Evolutionary conservation across 2,329 filamentous ascomycete genomes (phyloP).

Genomic region (Colletotrichum chlorophyti): DNA sequence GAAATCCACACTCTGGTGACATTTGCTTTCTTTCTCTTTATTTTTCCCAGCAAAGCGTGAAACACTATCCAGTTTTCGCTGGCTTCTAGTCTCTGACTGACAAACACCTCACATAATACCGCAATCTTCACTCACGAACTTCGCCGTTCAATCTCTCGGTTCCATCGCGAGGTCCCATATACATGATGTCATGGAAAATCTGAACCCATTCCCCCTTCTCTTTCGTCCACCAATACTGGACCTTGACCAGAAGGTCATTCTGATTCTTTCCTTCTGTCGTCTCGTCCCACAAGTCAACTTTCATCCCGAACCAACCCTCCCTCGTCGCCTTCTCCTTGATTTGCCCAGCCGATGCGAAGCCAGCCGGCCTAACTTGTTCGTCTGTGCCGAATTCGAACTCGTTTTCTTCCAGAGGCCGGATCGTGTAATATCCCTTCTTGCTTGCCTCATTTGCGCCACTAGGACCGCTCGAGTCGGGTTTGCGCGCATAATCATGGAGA

Average conservation of each 20-base stretch:
- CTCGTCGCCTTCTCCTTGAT: conserved; percentile 24
- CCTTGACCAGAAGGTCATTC: conserved; percentile 34
- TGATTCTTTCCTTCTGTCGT: neutral
- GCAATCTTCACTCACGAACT: conserved; percentile 19
- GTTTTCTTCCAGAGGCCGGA: conserved; percentile 20
- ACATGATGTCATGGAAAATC: conserved; percentile 37
- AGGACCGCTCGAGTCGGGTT: neutral
- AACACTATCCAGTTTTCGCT: too few species aligned
- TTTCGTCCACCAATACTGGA: conserved; percentile 39
- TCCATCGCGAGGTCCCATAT: conserved; percentile 35
- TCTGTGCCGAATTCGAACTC: conserved; percentile 31
- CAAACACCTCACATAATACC: too few species aligned
- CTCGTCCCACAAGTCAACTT: conserved; percentile 38
- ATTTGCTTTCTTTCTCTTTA: too few species aligned
- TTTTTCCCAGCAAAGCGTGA: too few species aligned
- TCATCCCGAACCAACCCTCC: conserved; percentile 36
- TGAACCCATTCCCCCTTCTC: conserved; percentile 32
- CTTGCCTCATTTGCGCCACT: neutral
- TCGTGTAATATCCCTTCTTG: conserved; percentile 21
- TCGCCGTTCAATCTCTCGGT: conserved; percentile 31
- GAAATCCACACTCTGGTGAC: too few species aligned
- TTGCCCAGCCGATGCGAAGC: conserved; percentile 18
- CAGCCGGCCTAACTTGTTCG: conserved; percentile 25
- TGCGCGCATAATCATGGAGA: conserved; percentile 30
- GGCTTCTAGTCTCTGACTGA: too few species aligned